Percentiles rank a stretch among this genome's conserved stretches.
phyloP scores from a whole-genome alignment of 345 rosid species.

The Eucalyptus erythrocorys region DNA sequence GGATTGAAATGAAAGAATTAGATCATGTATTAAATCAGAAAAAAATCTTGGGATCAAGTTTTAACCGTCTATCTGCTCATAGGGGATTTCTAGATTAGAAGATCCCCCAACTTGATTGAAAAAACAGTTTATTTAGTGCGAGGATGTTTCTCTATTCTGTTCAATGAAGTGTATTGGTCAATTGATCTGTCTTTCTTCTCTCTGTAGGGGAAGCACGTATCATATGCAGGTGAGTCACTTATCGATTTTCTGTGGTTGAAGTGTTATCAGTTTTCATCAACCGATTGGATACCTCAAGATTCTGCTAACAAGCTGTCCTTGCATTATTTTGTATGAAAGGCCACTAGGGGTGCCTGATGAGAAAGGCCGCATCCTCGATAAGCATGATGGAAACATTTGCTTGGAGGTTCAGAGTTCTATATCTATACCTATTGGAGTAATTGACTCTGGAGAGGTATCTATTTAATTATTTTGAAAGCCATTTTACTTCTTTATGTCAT shows the following conservation, averaged over 20 bases:
- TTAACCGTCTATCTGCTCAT: background rate
- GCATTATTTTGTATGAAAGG: no score
- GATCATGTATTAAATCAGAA: background rate
- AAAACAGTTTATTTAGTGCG: background rate
- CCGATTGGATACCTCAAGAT: no score
- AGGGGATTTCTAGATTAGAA: background rate
- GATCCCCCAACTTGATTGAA: background rate
- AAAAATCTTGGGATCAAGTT: background rate
- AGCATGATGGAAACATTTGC: no score
- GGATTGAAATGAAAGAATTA: background rate
- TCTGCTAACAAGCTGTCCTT: no score
- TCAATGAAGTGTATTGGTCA: no score
- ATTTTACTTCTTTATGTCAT: background rate
- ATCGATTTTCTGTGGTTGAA: no score
- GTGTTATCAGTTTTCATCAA: no score
- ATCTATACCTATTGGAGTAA: conserved; percentile 39
- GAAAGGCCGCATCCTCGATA: no score
- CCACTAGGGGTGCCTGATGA: no score
- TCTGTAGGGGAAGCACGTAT: no score
- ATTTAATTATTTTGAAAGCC: background rate
- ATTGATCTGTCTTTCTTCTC: no score
- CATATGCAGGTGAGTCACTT: no score
- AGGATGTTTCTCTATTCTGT: background rate
- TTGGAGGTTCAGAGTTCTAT: conserved; percentile 26
- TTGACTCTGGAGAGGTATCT: conserved; percentile 53